Conservation (phyloP, 768 basidiomycete genomes). For the Psilocybe subaeruginosa region DNA sequence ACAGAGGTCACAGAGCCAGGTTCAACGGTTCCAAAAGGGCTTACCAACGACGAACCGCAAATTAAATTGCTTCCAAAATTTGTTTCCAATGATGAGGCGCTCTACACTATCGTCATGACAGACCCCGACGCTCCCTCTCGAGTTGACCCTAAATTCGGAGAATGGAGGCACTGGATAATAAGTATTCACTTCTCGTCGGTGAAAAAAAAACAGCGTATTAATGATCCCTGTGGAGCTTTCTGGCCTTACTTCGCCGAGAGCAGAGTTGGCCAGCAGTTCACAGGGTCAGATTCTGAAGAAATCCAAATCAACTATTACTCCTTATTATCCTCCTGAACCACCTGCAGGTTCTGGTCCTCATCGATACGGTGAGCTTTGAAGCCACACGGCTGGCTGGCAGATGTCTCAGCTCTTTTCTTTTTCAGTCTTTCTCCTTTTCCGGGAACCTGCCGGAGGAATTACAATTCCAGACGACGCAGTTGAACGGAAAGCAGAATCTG, state of each 20-base stretch:
- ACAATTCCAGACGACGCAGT: constrained; percentile 44
- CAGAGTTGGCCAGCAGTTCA: not conserved
- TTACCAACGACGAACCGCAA: constrained; percentile 52
- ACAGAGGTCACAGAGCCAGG: constrained; percentile 34
- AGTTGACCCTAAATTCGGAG: constrained; percentile 46
- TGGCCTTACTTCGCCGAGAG: constrained; percentile 34
- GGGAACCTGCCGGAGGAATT: constrained; percentile 52
- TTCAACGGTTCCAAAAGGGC: constrained; percentile 30
- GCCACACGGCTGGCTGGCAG: not conserved
- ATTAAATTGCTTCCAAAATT: constrained; percentile 48
- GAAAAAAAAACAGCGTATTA: not conserved
- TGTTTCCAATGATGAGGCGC: constrained; percentile 24
- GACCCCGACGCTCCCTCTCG: constrained; percentile 64
- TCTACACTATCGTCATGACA: constrained; percentile 58
- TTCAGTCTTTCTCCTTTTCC: constrained; percentile 59
- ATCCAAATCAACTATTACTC: constrained; percentile 50
- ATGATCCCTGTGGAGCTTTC: constrained; percentile 31
- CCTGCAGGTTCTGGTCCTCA: constrained; percentile 56
- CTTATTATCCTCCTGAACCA: constrained; percentile 61
- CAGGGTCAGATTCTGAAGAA: constrained; percentile 39
- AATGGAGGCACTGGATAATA: constrained; percentile 65
- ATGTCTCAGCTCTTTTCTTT: not conserved
- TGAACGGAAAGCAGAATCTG: constrained; percentile 46
- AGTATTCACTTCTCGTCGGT: constrained; percentile 13
- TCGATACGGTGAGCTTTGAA: constrained; percentile 50